phyloP scores from a whole-genome alignment of 2,329 filamentous ascomycete species.

The Colletotrichum shisoi region DNA sequence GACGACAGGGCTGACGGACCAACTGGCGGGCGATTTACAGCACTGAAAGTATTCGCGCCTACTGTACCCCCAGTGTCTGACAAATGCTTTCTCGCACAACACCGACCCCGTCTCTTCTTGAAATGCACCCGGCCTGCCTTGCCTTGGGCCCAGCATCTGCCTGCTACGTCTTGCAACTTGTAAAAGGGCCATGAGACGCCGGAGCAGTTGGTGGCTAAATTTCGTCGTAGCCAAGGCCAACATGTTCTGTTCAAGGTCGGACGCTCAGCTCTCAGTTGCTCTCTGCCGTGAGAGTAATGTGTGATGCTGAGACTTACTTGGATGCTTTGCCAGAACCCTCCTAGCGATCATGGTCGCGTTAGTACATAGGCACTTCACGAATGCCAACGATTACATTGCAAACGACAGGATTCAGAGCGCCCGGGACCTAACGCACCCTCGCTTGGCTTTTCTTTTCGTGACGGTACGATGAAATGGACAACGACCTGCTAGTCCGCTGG shows the following conservation, averaged over 20 bases:
- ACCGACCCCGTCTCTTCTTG: not conserved
- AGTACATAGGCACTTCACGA: not conserved
- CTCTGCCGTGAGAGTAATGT: not conserved
- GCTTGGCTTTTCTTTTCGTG: too few species aligned
- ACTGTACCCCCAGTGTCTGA: not conserved
- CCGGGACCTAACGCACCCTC: not conserved
- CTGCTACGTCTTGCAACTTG: slow-evolving; percentile 24
- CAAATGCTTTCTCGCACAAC: not conserved
- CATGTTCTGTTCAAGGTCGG: not conserved
- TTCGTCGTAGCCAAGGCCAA: not conserved
- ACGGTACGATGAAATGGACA: not conserved
- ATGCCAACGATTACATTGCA: not conserved
- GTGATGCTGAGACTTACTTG: not conserved
- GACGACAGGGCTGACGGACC: not conserved
- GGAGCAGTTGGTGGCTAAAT: not conserved
- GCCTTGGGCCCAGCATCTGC: slow-evolving; percentile 24
- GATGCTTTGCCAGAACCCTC: not conserved
- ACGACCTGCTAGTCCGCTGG: not conserved
- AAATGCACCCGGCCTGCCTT: slow-evolving; percentile 24
- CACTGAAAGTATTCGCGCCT: not conserved
- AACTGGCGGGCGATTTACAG: not conserved
- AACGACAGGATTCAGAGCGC: not conserved
- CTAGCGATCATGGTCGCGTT: not conserved
- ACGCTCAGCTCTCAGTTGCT: not conserved
- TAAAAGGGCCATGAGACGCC: not conserved